phyloP scores from a whole-genome alignment of 345 rosid genomes.

The Eutrema japonicum region DNA sequence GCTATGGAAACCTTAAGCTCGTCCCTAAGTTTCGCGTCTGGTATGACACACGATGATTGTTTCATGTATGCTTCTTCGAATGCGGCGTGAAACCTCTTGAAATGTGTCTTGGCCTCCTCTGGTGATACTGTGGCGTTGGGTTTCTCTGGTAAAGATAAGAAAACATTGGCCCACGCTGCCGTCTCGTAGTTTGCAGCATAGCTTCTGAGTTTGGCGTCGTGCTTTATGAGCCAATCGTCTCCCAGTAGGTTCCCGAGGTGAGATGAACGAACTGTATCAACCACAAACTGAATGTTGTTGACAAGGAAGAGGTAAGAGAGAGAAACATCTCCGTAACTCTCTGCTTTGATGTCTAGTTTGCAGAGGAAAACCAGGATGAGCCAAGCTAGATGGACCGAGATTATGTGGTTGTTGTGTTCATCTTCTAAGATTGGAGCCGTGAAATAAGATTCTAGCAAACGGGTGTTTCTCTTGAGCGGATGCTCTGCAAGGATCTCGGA shows the following conservation, averaged over 20 bases:
- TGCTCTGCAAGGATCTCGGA: constrained; percentile 58
- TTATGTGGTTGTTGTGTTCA: constrained; percentile 42
- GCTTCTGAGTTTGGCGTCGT: constrained; percentile 57
- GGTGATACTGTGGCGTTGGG: constrained; percentile 38
- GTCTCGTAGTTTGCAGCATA: constrained; percentile 60
- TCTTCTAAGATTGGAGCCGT: constrained; percentile 48
- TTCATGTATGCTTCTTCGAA: constrained; percentile 69
- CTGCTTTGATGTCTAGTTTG: constrained; percentile 72
- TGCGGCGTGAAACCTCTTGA: constrained; percentile 57
- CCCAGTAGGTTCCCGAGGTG: constrained; percentile 63
- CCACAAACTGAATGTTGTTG: constrained; percentile 65
- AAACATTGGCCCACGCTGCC: constrained; percentile 67
- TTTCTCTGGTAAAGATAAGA: constrained; percentile 52
- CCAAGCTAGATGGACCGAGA: constrained; percentile 64
- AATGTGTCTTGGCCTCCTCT: constrained; percentile 51
- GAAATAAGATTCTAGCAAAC: constrained; percentile 59
- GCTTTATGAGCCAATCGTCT: constrained; percentile 64
- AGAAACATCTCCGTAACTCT: constrained; percentile 62
- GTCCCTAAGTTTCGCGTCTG: constrained; percentile 59
- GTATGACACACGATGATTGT: constrained; percentile 59
- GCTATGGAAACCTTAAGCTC: constrained; percentile 66
- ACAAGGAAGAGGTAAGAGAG: constrained; percentile 76
- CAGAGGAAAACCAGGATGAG: constrained; percentile 68
- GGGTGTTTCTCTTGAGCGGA: constrained; percentile 45
- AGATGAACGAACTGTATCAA: constrained; percentile 54